Base-by-base conservation (phyloP, 352 stramenopile genomes). In the Achlya hypogyna region DNA sequence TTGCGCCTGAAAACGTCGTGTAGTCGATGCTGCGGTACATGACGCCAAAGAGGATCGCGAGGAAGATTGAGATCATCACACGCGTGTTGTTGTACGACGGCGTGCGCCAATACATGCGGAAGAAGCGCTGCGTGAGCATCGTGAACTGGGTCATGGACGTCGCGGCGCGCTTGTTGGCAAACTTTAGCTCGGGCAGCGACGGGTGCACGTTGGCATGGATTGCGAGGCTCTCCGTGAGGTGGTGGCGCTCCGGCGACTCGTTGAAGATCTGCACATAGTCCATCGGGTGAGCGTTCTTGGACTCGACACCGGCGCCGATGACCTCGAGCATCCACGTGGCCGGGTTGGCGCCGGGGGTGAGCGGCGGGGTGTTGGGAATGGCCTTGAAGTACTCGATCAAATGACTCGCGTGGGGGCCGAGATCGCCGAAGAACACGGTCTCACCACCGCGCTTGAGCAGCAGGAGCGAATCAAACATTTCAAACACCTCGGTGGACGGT, bases 21-120 rank as follows among this genome's bases (percentile, higher is more conserved):
- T 89, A 60, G 63, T 96, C 95, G 70, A 77, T 91, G 27, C 89
- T 76, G 80, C 80, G 96, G 71, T 96, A 96, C 62, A 88, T 83
- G 64, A 89, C 71, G 84, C 49, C 81, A 77, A 31, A 86, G 84
- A 4, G 80, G 74, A 23, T 74, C 69, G 43, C 86, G 74, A n/a
- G 93, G 53, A 68, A 81, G 71, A 65, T 65, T 22, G 32, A 86
- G 52, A 65, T 86, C 63, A n/a, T 72, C 53, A 14, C 62, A 35
- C 89, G 78, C 6, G 80, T 79, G 18, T 89, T 58, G 63, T 95
- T 96, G 70, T 97, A 97, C 42, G 76, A 74, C 40, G 89, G 87
- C 12, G 78, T 91, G 27, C 89, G 77, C 82, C 81, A 96, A 70
- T 96, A 96, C 62, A 88, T 82, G 64, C 71, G 84, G 52, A 83